Conservation (phyloP, 129 eudicot genomes). For the Erigeron canadensis region DNA sequence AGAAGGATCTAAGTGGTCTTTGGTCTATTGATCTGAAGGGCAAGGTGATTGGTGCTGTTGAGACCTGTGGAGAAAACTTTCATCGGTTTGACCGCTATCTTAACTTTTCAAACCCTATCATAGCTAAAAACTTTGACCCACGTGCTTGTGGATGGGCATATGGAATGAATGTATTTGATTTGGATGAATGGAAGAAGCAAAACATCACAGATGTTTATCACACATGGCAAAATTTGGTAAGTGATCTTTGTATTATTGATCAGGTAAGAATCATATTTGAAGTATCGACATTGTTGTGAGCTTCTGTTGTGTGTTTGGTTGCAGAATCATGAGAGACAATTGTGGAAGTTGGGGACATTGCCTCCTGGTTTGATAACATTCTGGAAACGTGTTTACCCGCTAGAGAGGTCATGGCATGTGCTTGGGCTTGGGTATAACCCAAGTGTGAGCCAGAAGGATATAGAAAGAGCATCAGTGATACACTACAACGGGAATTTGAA, state of each 20-base stretch:
- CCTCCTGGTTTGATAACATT: slow-evolving; percentile 97
- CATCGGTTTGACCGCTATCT: slow-evolving; percentile 95
- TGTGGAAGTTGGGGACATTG: slow-evolving; percentile 93
- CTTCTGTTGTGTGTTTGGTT: slow-evolving; percentile 4
- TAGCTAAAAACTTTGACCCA: slow-evolving; percentile 77
- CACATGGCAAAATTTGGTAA: slow-evolving; percentile 91
- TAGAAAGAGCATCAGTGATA: slow-evolving; percentile 78
- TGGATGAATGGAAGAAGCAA: slow-evolving; percentile 87
- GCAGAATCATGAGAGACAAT: slow-evolving; percentile 81
- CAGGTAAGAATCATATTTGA: not conserved
- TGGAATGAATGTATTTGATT: slow-evolving; percentile 91
- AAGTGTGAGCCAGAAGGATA: slow-evolving; percentile 68
- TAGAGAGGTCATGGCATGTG: slow-evolving; percentile 85
- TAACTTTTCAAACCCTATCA: slow-evolving; percentile 86
- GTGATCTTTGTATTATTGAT: slow-evolving; percentile 1
- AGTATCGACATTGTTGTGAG: not conserved
- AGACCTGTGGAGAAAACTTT: slow-evolving; percentile 90
- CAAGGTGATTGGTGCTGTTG: slow-evolving; percentile 93
- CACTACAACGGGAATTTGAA: slow-evolving; percentile 95
- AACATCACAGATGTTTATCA: slow-evolving; percentile 92
- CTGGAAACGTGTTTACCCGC: slow-evolving; percentile 70
- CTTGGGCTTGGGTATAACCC: slow-evolving; percentile 98
- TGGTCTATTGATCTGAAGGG: slow-evolving; percentile 88
- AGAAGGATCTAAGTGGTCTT: slow-evolving; percentile 72
- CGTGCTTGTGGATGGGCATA: slow-evolving; percentile 99